Percentiles rank a stretch among this genome's conserved stretches.
Conservation (phyloP, 1,139 yeast species). For the Yamadazyma membranifaciens region DNA sequence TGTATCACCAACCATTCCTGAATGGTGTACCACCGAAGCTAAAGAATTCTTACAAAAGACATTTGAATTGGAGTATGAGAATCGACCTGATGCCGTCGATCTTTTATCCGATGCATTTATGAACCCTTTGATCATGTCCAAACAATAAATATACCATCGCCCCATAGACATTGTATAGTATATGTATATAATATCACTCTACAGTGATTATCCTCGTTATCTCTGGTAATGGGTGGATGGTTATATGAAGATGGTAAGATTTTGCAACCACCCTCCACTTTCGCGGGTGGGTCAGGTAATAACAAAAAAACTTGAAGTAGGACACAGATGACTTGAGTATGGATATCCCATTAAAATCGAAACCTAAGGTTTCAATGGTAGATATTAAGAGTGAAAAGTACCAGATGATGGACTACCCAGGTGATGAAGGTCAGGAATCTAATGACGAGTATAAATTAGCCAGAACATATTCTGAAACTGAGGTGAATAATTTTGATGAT, state of each 20-base stretch:
- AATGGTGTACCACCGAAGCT: constrained; percentile 71
- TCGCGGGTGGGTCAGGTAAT: too few relatives aligned
- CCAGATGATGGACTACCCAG: constrained; percentile 5
- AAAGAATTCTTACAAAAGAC: constrained; percentile 63
- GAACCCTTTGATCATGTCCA: constrained; percentile 49
- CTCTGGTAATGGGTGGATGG: too few relatives aligned
- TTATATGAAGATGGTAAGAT: too few relatives aligned
- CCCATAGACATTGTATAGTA: too few relatives aligned
- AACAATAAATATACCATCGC: too few relatives aligned
- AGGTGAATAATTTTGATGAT: constrained; percentile 50
- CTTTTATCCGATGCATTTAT: constrained; percentile 62
- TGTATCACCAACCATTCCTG: constrained; percentile 73
- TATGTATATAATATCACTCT: background rate
- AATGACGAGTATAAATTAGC: constrained; percentile 25
- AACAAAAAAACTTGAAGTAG: background rate
- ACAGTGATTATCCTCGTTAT: too few relatives aligned
- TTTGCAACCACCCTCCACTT: too few relatives aligned
- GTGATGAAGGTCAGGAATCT: constrained; percentile 1
- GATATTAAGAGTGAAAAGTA: constrained; percentile 31
- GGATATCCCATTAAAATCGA: constrained; percentile 46
- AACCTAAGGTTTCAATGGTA: constrained; percentile 42
- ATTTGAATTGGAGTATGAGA: constrained; percentile 70
- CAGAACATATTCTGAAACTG: constrained; percentile 57
- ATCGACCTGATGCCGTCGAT: constrained; percentile 73
- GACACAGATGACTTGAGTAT: constrained; percentile 10